phyloP scores from a whole-genome alignment of 768 basidiomycete genomes.

The Rhodotorula kratochvilovae region DNA sequence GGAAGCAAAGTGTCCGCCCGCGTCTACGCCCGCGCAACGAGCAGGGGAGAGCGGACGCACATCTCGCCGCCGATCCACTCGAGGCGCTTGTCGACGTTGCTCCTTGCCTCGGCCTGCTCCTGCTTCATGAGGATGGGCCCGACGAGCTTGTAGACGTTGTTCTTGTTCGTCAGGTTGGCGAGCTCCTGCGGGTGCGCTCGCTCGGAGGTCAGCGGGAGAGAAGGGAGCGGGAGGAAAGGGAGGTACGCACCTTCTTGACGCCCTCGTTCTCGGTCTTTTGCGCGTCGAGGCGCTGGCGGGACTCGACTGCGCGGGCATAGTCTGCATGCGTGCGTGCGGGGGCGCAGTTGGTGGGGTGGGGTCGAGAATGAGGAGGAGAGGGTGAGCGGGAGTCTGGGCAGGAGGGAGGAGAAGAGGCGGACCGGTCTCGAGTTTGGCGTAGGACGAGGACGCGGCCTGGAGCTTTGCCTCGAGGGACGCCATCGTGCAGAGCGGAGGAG shows the following conservation, averaged over 20 bases:
- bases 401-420: neutral
- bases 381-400: neutral
- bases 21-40: too few species aligned
- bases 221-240: neutral
- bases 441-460: conserved; percentile 67
- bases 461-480: conserved; percentile 45
- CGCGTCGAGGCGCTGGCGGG: conserved; percentile 78
- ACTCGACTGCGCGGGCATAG: conserved; percentile 67
- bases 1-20: too few species aligned
- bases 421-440: conserved; percentile 68
- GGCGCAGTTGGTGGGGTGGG: too few species aligned
- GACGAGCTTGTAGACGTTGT: conserved; percentile 81
- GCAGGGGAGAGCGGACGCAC: conserved; percentile 52
- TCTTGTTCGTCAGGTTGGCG: conserved; percentile 63
- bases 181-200: conserved; percentile 66
- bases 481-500: neutral
- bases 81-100: conserved; percentile 80
- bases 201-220: neutral
- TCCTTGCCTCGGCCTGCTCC: conserved; percentile 78
- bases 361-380: neutral
- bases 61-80: conserved; percentile 85
- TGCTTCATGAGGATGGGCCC: conserved; percentile 87
- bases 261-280: conserved; percentile 86
- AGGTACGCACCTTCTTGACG: conserved; percentile 68
- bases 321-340: too few species aligned